Base-by-base conservation (phyloP, 208 protist species). In the Wallacemonas sp. region DNA sequence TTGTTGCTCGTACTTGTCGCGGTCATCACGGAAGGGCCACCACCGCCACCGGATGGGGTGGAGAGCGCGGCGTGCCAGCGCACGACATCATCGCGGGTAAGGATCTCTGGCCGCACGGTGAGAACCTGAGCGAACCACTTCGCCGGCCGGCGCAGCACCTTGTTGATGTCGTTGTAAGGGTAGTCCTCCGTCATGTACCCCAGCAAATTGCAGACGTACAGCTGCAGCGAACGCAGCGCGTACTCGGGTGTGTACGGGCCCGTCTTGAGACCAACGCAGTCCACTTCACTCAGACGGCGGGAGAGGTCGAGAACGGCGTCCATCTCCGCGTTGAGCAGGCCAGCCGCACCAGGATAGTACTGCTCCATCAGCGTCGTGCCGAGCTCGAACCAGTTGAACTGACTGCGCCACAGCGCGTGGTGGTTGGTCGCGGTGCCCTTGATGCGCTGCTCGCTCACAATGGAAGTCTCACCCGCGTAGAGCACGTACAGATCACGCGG, bases 161-260 rank as follows among this genome's bases (percentile, higher is more conserved):
- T 87, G 66, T 95, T 95, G 59, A 95, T 92, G 60, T 77, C 74
- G 57, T 89, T 84, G 80, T 91, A 91, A 15, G 83, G 71, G 71
- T 91, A 95, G 72, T 91, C 85, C 66, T 90, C 85, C 13, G 81
- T 67, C 70, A 81, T 86, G 73, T 85, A 87, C n/a, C 89, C 89
- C 3, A 95, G 71, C 3, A 95, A 68, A 68, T 92, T 92, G 63
- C 84, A 79, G 32, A 95, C 84, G 70, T 95, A 95, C 4, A 89
- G 60, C 41, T 80, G 75, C 33, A 95, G 66, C 13, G 78, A 85
- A 67, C 72, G 73, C 50, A 94, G 79, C 9, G 85, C 83, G 76
- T 92, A 92, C 48, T 61, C 73, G 2, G 88, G 83, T 19, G 73
- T 64, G 55, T 80, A 78, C 50, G 81, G 58, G 17, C 24, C 10